These are phyloP conservation scores for Antrodiella citrinella DNA, from an alignment of 768 basidiomycete species.

Conservation along the genomic window DNA sequence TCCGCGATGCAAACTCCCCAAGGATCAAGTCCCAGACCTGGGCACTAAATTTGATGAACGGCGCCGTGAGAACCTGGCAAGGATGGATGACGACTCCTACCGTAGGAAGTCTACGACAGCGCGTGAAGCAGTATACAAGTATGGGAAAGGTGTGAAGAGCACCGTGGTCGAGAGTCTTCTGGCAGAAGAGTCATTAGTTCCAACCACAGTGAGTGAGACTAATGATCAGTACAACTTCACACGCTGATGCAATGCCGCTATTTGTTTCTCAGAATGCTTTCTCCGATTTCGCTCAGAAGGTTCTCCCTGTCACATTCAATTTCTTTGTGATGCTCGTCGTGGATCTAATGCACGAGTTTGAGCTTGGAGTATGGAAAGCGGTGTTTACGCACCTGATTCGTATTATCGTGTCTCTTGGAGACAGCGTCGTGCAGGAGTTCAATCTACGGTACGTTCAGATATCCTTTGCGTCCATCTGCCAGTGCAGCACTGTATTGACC, in stretches of 20 bases:
- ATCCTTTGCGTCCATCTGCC: not conserved
- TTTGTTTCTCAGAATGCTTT: constrained; percentile 26
- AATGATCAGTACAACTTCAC: constrained; percentile 9
- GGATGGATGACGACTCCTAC: constrained; percentile 10
- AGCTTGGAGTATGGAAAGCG: constrained; percentile 30
- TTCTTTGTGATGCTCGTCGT: constrained; percentile 21
- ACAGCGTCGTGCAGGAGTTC: constrained; percentile 13
- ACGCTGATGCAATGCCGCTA: constrained; percentile 13
- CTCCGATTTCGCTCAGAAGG: constrained; percentile 11
- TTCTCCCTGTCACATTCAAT: constrained; percentile 17
- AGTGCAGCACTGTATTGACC: constrained; percentile 1
- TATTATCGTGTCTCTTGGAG: constrained; percentile 18
- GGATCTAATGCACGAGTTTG: constrained; percentile 34
- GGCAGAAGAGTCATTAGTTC: constrained; percentile 23
- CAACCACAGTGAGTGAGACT: constrained; percentile 19
- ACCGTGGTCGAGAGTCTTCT: constrained; percentile 20
- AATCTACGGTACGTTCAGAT: constrained; percentile 18
- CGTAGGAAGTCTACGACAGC: constrained; percentile 9
- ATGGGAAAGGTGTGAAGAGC: constrained; percentile 20
- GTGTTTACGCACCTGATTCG: constrained; percentile 30
- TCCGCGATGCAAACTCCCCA: constrained; percentile 19
- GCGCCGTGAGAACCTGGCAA: not conserved
- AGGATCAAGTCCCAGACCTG: constrained; percentile 13
- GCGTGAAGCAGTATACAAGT: constrained; percentile 21
- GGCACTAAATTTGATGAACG: constrained; percentile 14